These are phyloP conservation scores for Chrysoporthe deuterocubensis DNA, from an alignment of 2,329 filamentous ascomycete genomes.

Conservation along the genomic window DNA sequence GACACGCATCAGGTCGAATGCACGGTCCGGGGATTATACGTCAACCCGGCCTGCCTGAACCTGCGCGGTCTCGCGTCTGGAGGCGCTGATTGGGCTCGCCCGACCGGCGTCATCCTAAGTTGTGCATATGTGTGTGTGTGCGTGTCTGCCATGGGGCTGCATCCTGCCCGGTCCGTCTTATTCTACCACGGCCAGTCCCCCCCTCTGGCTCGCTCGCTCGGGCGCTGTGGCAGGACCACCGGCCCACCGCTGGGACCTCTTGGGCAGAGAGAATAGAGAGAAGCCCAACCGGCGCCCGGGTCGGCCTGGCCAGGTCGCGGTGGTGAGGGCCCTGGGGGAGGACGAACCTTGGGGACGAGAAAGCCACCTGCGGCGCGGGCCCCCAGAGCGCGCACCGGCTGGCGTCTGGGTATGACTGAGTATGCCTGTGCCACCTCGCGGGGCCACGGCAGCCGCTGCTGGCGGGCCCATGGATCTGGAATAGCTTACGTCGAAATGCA, in stretches of 20 bases:
- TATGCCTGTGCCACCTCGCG: no score
- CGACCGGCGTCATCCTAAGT: constrained; percentile 17
- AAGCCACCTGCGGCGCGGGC: constrained; percentile 18
- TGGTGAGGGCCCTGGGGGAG: background rate
- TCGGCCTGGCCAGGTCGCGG: constrained; percentile 9
- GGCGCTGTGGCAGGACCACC: constrained; percentile 10
- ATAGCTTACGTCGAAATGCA: constrained; percentile 13
- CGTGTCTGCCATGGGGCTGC: constrained; percentile 2
- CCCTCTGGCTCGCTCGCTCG: background rate
- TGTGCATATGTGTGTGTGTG: background rate
- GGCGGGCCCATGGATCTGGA: constrained; percentile 11
- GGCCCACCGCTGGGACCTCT: background rate
- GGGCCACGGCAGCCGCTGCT: no score
- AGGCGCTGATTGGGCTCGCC: constrained; percentile 22
- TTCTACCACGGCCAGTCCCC: background rate
- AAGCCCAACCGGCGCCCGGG: constrained; percentile 12
- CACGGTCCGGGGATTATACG: background rate
- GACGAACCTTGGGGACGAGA: constrained; percentile 14
- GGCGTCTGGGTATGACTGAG: background rate
- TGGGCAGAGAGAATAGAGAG: background rate
- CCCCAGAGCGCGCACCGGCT: background rate
- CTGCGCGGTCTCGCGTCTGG: constrained; percentile 21
- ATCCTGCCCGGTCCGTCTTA: constrained; percentile 9
- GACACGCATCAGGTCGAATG: background rate
- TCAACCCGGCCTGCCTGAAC: background rate